A percentile compares a stretch with the other conserved stretches of the same genome.
These are phyloP conservation scores for Metarhizium humberi DNA, from an alignment of 2,329 filamentous ascomycete species.

Conservation along the genomic window DNA sequence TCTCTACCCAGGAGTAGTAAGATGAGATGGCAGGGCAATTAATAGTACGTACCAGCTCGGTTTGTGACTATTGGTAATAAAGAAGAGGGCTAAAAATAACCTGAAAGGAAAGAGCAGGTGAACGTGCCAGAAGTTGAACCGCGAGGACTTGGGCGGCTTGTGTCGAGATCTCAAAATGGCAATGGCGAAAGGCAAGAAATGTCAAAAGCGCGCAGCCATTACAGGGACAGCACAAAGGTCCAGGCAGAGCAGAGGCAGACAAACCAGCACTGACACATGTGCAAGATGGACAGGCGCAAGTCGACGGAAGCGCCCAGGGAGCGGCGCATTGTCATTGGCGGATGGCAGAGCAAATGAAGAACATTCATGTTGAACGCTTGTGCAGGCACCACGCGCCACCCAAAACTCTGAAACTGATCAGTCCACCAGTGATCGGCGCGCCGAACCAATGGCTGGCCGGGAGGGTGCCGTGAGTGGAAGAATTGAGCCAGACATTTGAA, in stretches of 20 bases:
- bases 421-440: neutral
- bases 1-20: too few relatives aligned
- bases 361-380: neutral
- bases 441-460: neutral
- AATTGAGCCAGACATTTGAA: too few relatives aligned
- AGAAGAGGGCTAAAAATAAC: too few relatives aligned
- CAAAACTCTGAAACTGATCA: constrained; percentile 1
- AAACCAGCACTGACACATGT: neutral
- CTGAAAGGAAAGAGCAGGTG: too few relatives aligned
- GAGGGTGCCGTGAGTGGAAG: too few relatives aligned
- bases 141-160: neutral
- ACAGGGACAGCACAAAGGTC: neutral
- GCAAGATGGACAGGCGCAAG: neutral
- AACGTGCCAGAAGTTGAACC: neutral
- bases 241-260: too few relatives aligned
- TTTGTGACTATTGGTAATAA: too few relatives aligned
- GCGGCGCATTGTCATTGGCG: neutral
- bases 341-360: neutral
- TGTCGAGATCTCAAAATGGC: neutral
- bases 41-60: too few relatives aligned
- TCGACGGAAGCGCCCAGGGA: neutral
- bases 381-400: constrained; percentile 3
- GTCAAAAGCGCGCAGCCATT: neutral
- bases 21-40: too few relatives aligned
- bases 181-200: neutral